Evolutionary conservation across 768 basidiomycete species (phyloP).

Genomic region (Daedalea quercina): DNA sequence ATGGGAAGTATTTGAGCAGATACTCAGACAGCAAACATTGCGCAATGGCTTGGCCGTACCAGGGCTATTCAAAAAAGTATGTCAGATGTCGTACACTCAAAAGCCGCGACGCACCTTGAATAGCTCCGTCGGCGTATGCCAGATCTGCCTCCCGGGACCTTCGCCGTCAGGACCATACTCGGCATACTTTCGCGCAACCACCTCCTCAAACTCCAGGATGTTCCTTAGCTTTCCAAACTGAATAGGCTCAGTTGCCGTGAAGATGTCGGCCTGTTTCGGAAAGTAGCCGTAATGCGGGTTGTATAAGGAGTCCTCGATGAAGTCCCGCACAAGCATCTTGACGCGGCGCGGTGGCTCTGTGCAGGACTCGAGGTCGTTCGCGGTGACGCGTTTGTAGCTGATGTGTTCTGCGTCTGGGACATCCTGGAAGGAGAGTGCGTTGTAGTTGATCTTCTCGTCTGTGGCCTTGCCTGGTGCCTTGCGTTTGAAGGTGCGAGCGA

Average conservation of each 20-base stretch:
- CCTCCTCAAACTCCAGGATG: slow-evolving; percentile 71
- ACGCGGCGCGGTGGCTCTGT: slow-evolving; percentile 67
- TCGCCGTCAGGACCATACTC: slow-evolving; percentile 58
- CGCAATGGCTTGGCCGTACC: slow-evolving; percentile 88
- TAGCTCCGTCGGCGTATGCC: slow-evolving; percentile 98
- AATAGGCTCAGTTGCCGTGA: slow-evolving; percentile 59
- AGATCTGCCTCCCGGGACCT: slow-evolving; percentile 83
- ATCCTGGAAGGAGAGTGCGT: slow-evolving; percentile 51
- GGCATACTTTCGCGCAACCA: slow-evolving; percentile 71
- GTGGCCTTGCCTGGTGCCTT: neutral
- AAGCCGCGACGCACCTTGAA: slow-evolving; percentile 67
- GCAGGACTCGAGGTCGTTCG: slow-evolving; percentile 55
- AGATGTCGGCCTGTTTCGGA: slow-evolving; percentile 86
- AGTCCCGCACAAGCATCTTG: slow-evolving; percentile 94
- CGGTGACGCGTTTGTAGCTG: slow-evolving; percentile 54
- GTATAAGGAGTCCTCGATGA: slow-evolving; percentile 94
- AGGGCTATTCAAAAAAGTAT: slow-evolving; percentile 62
- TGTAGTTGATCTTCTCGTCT: slow-evolving; percentile 74
- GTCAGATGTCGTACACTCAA: no score
- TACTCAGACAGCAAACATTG: slow-evolving; percentile 88
- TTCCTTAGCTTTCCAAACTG: slow-evolving; percentile 66
- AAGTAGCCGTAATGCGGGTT: slow-evolving; percentile 99
- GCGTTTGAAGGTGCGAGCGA: neutral
- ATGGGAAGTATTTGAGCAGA: slow-evolving; percentile 91
- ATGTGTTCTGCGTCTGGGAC: slow-evolving; percentile 38